Conservation (phyloP, 495 filamentous ascomycete species). For the Aspergillus baeticus region DNA sequence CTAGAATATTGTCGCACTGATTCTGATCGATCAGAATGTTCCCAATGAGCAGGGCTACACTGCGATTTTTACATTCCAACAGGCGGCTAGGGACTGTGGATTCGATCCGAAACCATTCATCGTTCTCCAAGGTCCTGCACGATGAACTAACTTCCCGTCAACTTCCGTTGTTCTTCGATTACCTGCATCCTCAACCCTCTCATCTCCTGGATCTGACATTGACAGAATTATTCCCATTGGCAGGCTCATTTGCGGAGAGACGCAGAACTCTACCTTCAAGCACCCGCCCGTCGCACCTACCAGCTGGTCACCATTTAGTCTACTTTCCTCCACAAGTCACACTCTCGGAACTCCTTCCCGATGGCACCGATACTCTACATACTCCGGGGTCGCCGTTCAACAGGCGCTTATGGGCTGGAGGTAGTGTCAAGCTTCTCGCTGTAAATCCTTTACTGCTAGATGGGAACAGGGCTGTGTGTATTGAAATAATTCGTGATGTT, state of each 20-base stretch:
- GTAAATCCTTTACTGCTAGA: constrained; percentile 38
- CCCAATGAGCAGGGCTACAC: constrained; percentile 16
- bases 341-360: constrained; percentile 56
- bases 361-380: constrained; percentile 73
- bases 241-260: not conserved
- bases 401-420: constrained; percentile 80
- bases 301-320: constrained; percentile 60
- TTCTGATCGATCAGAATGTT: not conserved
- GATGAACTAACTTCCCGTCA: constrained; percentile 44
- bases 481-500: constrained; percentile 65
- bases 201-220: constrained; percentile 66
- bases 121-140: constrained; percentile 29
- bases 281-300: constrained; percentile 34
- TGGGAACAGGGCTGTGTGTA: constrained; percentile 53
- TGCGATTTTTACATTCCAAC: constrained; percentile 5
- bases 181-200: constrained; percentile 61
- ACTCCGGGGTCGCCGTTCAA: constrained; percentile 64
- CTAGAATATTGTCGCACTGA: too few relatives aligned
- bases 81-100: not conserved
- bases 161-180: constrained; percentile 59
- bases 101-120: constrained; percentile 23
- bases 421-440: constrained; percentile 39
- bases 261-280: constrained; percentile 33
- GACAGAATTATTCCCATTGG: constrained; percentile 50
- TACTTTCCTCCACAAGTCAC: constrained; percentile 69